Conservation (phyloP, 257 asterid genomes). For the Capsicum pubescens region DNA sequence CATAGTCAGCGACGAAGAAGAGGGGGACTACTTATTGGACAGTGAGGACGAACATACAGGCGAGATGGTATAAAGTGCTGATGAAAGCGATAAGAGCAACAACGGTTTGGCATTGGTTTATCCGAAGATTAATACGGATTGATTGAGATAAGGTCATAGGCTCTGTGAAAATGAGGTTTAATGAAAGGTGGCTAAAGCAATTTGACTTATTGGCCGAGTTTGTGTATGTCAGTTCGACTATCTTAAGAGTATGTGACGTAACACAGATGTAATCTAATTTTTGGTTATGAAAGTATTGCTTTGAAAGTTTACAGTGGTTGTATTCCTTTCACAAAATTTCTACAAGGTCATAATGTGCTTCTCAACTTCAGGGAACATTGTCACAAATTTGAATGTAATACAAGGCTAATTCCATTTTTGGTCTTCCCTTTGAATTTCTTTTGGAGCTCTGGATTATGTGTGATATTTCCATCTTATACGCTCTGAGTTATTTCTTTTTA, state of each 20-base stretch:
- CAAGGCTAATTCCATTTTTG: not conserved
- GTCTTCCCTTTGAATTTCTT: not conserved
- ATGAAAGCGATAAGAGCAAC: not conserved
- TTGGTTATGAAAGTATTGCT: not conserved
- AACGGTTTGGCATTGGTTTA: not conserved
- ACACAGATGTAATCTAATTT: not conserved
- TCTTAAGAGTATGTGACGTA: constrained; percentile 12
- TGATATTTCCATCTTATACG: not conserved
- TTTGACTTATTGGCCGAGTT: not conserved
- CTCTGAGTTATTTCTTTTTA: not conserved
- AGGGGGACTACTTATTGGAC: constrained; percentile 51
- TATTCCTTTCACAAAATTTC: constrained; percentile 13
- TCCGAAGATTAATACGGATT: not conserved
- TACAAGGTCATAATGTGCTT: constrained; percentile 2
- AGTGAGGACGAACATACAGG: constrained; percentile 52
- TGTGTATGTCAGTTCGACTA: not conserved
- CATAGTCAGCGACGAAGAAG: constrained; percentile 45
- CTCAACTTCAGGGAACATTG: not conserved
- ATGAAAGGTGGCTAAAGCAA: not conserved
- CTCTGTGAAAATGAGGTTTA: constrained; percentile 12
- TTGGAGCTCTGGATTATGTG: constrained; percentile 7
- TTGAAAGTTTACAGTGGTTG: not conserved
- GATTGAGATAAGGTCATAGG: not conserved
- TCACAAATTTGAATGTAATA: not conserved
- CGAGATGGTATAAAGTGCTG: constrained; percentile 21